These are phyloP conservation scores for Emergomyces orientalis DNA, from an alignment of 2,329 filamentous ascomycete species.

Conservation along the genomic window DNA sequence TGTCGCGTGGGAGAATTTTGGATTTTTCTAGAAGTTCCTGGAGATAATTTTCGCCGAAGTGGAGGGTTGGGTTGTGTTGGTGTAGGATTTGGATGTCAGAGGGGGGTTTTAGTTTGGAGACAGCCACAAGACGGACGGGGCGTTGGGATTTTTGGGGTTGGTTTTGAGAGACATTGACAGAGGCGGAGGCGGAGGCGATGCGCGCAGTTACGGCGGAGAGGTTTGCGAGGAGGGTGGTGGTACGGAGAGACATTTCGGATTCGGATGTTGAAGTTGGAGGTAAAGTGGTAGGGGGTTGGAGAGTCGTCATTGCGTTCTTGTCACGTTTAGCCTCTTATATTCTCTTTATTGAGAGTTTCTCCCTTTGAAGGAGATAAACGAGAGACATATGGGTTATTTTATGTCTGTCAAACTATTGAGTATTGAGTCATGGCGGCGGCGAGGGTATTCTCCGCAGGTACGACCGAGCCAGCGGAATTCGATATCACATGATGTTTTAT, in stretches of 20 bases:
- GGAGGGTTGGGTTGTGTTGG: constrained; percentile 53
- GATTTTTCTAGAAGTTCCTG: constrained; percentile 86
- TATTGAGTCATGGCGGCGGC: not conserved
- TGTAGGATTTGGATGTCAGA: constrained; percentile 83
- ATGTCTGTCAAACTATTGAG: not conserved
- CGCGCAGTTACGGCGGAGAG: constrained; percentile 52
- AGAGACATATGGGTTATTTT: not conserved
- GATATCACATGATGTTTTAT: not conserved
- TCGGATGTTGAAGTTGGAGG: not conserved
- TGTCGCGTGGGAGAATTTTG: constrained; percentile 59
- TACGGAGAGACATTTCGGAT: constrained; percentile 34
- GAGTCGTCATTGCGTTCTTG: not conserved
- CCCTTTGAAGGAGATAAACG: not conserved
- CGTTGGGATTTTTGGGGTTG: constrained; percentile 13
- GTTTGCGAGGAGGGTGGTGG: constrained; percentile 53
- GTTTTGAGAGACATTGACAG: constrained; percentile 20
- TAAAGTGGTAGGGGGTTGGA: not conserved
- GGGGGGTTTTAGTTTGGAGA: constrained; percentile 91
- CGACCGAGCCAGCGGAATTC: not conserved
- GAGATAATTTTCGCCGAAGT: constrained; percentile 96
- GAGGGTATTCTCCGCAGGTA: not conserved
- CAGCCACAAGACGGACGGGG: constrained; percentile 65
- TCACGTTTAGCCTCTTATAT: not conserved
- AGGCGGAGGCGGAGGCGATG: constrained; percentile 44
- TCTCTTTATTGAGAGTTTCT: not conserved